Conservation (phyloP, 2,329 filamentous ascomycete species). For the Alternaria ventricosa region DNA sequence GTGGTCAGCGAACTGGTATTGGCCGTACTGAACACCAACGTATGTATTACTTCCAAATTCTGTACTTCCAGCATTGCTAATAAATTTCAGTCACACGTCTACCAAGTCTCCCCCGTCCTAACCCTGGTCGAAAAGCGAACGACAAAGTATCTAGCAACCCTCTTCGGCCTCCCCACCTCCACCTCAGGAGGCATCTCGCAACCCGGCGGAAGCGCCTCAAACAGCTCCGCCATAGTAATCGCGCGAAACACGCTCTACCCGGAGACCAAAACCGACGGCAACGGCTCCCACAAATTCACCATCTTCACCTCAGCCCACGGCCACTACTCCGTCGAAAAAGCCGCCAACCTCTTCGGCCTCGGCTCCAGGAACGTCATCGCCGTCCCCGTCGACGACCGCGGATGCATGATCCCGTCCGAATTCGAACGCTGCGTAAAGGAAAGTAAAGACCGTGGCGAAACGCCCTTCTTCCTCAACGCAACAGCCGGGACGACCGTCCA, state of each 20-base stretch:
- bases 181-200: slow-evolving; percentile 74
- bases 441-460: slow-evolving; percentile 71
- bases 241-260: slow-evolving; percentile 88
- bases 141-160: slow-evolving; percentile 70
- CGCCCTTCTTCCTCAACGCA: slow-evolving; percentile 92
- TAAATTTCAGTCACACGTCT: slow-evolving; percentile 74
- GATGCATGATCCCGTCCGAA: slow-evolving; percentile 72
- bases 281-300: slow-evolving; percentile 69
- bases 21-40: slow-evolving; percentile 88
- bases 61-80: neutral
- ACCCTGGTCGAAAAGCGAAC: slow-evolving; percentile 88
- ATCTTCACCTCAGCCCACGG: slow-evolving; percentile 89
- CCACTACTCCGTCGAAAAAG: slow-evolving; percentile 95
- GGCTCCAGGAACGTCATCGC: slow-evolving; percentile 75
- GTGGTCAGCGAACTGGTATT: slow-evolving; percentile 85
- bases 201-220: slow-evolving; percentile 84
- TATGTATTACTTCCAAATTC: slow-evolving; percentile 36
- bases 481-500: slow-evolving; percentile 94
- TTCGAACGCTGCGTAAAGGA: slow-evolving; percentile 68
- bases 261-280: slow-evolving; percentile 75
- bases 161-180: slow-evolving; percentile 63
- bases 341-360: slow-evolving; percentile 87
- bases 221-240: slow-evolving; percentile 83
- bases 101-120: slow-evolving; percentile 88
- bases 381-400: slow-evolving; percentile 75